Conservation (phyloP, 805 yeast species). For the Saturnispora hagleri region DNA sequence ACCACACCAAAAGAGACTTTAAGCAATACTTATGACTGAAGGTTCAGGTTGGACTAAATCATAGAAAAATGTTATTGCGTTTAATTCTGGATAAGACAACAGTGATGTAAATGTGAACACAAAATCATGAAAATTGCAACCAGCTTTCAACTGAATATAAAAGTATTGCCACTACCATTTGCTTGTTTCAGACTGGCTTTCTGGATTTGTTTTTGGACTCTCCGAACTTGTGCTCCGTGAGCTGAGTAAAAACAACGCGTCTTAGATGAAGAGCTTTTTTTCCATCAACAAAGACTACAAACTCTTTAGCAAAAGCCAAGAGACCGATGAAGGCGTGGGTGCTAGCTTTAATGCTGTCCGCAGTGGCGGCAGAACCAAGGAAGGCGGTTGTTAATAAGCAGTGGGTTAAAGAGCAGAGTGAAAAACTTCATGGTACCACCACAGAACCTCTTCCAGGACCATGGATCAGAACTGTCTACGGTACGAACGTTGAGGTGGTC, state of each 20-base stretch:
- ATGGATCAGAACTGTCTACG: conserved; percentile 68
- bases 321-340: not conserved
- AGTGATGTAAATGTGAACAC: too few species aligned
- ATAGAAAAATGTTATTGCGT: too few species aligned
- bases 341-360: not conserved
- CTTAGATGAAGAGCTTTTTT: not conserved
- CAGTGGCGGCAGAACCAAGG: conserved; percentile 7
- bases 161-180: not conserved
- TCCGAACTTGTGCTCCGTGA: not conserved
- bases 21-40: too few species aligned
- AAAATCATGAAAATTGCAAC: too few species aligned
- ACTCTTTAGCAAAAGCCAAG: not conserved
- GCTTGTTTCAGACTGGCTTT: not conserved
- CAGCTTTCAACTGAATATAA: too few species aligned
- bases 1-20: too few species aligned
- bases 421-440: conserved; percentile 11
- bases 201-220: not conserved
- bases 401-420: conserved; percentile 18
- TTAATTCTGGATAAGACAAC: too few species aligned
- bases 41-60: too few species aligned
- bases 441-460: conserved; percentile 35
- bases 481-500: conserved; percentile 46
- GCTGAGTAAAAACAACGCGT: not conserved
- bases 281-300: not conserved
- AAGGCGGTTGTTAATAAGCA: conserved; percentile 23